Conservation (phyloP, 495 filamentous ascomycete genomes). For the Penicillium soppii region DNA sequence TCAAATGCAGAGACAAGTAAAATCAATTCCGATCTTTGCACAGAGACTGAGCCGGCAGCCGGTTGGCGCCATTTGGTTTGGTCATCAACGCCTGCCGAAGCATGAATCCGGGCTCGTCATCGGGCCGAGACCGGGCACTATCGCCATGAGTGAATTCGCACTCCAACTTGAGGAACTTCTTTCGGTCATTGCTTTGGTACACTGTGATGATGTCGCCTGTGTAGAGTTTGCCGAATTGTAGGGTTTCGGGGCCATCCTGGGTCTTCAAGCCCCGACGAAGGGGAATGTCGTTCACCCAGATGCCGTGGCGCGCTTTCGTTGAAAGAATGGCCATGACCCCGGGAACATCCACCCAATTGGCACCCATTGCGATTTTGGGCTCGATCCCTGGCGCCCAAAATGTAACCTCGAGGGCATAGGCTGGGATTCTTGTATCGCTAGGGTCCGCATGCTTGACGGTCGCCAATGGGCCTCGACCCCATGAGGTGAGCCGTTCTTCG, state of each 20-base stretch:
- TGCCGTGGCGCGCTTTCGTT: slow-evolving; percentile 68
- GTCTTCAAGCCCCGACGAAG: slow-evolving; percentile 48
- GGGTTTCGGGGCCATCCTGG: slow-evolving; percentile 45
- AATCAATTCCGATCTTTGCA: slow-evolving; percentile 7
- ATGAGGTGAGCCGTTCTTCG: slow-evolving; percentile 64
- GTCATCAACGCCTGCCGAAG: slow-evolving; percentile 34
- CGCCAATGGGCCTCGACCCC: slow-evolving; percentile 66
- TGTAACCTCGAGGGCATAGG: slow-evolving; percentile 74
- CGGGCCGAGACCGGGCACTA: slow-evolving; percentile 45
- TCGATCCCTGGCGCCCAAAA: slow-evolving; percentile 69
- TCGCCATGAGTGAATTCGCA: slow-evolving; percentile 56
- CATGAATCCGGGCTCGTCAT: slow-evolving; percentile 39
- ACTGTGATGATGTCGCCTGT: slow-evolving; percentile 71
- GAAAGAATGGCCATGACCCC: slow-evolving; percentile 64
- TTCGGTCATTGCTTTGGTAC: slow-evolving; percentile 42
- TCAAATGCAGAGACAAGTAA: slow-evolving; percentile 12
- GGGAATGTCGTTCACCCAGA: slow-evolving; percentile 67
- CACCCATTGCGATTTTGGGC: slow-evolving; percentile 48
- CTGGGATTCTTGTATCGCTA: slow-evolving; percentile 69
- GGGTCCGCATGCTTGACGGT: slow-evolving; percentile 58
- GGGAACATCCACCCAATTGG: slow-evolving; percentile 55
- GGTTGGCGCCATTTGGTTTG: slow-evolving; percentile 29
- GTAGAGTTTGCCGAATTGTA: slow-evolving; percentile 65
- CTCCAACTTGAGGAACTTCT: slow-evolving; percentile 45
- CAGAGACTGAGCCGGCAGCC: slow-evolving; percentile 18